Conservation (phyloP, 164 flowering plant genomes). For the Hamamelis virginiana region DNA sequence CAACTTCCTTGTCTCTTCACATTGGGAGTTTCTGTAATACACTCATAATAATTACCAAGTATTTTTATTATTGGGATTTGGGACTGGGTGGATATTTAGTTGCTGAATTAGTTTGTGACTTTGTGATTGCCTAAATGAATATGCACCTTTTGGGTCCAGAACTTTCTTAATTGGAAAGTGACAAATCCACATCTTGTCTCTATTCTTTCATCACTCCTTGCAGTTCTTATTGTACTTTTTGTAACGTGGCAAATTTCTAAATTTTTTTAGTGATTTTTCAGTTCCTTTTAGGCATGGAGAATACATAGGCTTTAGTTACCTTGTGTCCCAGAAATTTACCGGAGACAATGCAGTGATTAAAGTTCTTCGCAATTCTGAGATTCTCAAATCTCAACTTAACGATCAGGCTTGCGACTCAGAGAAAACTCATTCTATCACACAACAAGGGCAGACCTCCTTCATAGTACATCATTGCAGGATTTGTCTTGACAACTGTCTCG, state of each 20-base stretch:
- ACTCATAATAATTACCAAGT: not conserved
- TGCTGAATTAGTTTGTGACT: too few relatives aligned
- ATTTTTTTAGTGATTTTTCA: constrained; percentile 21
- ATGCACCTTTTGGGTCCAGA: not conserved
- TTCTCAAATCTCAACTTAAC: constrained; percentile 50
- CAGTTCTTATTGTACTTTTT: not conserved
- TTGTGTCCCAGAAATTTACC: constrained; percentile 89
- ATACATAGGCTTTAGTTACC: constrained; percentile 96
- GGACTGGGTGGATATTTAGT: too few relatives aligned
- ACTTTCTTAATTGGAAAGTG: not conserved
- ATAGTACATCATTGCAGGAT: constrained; percentile 85
- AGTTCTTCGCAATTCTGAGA: constrained; percentile 69
- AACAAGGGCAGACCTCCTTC: constrained; percentile 81
- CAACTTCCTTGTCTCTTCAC: not conserved
- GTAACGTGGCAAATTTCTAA: not conserved
- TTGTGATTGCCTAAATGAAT: not conserved
- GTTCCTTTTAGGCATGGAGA: constrained; percentile 97
- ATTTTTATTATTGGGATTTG: too few relatives aligned
- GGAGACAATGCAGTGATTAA: constrained; percentile 70
- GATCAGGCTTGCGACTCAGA: constrained; percentile 58
- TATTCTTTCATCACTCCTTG: not conserved
- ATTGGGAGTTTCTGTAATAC: not conserved
- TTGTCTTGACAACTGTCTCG: constrained; percentile 76
- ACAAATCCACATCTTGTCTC: not conserved
- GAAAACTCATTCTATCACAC: constrained; percentile 74